phyloP scores from a whole-genome alignment of 495 filamentous ascomycete species.

The Clohesyomyces aquaticus region DNA sequence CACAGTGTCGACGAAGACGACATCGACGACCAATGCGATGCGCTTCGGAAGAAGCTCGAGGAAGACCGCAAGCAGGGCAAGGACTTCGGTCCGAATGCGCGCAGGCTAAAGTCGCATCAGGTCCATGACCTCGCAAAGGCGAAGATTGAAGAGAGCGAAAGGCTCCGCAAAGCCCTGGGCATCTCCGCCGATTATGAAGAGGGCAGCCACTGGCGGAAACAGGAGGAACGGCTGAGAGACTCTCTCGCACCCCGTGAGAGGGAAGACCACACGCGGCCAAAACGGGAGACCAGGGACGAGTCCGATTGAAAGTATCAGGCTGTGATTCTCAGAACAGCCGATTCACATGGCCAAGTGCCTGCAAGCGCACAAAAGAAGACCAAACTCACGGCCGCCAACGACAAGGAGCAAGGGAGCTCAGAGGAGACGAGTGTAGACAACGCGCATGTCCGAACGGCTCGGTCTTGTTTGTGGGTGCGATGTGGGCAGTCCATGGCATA shows the following conservation, averaged over 20 bases:
- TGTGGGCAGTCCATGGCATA: too few species aligned
- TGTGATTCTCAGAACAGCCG: background rate
- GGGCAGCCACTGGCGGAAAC: slow-evolving; percentile 71
- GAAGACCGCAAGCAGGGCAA: slow-evolving; percentile 55
- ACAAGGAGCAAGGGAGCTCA: too few species aligned
- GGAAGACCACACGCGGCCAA: background rate
- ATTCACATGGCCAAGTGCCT: too few species aligned
- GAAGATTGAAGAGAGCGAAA: slow-evolving; percentile 94
- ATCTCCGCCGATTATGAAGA: slow-evolving; percentile 89
- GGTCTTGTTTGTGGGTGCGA: too few species aligned
- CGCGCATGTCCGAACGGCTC: too few species aligned
- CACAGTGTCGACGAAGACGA: slow-evolving; percentile 75
- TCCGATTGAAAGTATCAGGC: too few species aligned
- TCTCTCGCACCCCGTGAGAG: slow-evolving; percentile 49
- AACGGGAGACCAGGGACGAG: background rate
- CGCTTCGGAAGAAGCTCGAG: slow-evolving; percentile 65
- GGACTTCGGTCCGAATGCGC: slow-evolving; percentile 46
- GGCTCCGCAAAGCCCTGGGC: slow-evolving; percentile 83
- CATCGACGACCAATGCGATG: slow-evolving; percentile 69
- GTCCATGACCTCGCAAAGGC: slow-evolving; percentile 95
- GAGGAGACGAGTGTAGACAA: too few species aligned
- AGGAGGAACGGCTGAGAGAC: slow-evolving; percentile 71
- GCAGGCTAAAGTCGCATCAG: slow-evolving; percentile 82
- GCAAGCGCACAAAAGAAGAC: too few species aligned
- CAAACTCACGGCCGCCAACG: too few species aligned